Base-by-base conservation (phyloP, 2,329 filamentous ascomycete genomes). In the Exutisphaerella laricina region DNA sequence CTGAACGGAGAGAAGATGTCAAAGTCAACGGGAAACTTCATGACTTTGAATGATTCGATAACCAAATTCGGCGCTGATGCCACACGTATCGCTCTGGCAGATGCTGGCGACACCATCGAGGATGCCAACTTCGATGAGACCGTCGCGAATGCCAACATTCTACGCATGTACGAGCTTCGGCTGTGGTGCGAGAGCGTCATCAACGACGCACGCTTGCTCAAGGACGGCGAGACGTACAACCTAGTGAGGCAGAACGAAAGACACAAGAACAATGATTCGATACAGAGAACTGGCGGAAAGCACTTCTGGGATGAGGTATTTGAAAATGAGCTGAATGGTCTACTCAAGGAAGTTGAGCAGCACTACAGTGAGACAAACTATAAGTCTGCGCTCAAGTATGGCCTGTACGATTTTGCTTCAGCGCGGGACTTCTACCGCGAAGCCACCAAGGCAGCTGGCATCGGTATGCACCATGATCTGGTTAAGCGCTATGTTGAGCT, bases 1-100 rank as follows among this genome's bases (percentile, higher is more conserved):
- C 75, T 98, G 52, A 98, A 98, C 64, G 90, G 90, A 37, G 87
- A 95, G 64, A 98, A 98, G 78, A 98, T 98, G 92, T 85, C 82
- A 65, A 98, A 98, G 73, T 90, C 84, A 41, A 96, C 89, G 0
- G 92, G 92, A 50, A 98, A 97, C 71, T 98, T 98, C 73, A 75
- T 98, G 65, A 97, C 92, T 8, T 74, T 97, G 39, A 78, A 82
- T 41, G 86, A 96, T 50, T 78, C 89, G 21, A 84, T 90, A 10
- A 77, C 82, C 57, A 98, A 98, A 66, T 98, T 92, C 58, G 92
- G 92, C 59, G 90, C 92, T 6, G 92, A 97, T 64, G 92, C 92
- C 9, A 84, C 85, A 31, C 80, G 90, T 62, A 85, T 97, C 58
- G 88, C 89, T 3, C 80, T 98, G 50, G 90, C 90, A 13, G 92